Evolutionary conservation across 2,329 filamentous ascomycete species (phyloP).

Genomic region (Orbilia brochopaga): DNA sequence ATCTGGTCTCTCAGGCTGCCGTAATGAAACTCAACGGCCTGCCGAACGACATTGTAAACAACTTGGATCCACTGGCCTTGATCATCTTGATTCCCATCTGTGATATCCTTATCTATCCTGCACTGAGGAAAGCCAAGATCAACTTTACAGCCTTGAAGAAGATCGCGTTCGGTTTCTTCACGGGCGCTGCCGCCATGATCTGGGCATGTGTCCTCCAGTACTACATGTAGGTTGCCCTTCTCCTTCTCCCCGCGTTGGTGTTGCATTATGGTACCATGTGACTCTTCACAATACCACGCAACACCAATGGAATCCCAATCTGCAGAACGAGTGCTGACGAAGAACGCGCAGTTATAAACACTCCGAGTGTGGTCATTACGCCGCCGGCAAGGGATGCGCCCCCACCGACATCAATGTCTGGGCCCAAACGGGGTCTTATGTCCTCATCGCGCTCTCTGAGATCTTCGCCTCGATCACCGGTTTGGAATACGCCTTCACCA

Average conservation of each 20-base stretch:
- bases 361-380: constrained; percentile 48
- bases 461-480: constrained; percentile 67
- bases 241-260: background rate
- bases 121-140: constrained; percentile 33
- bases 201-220: constrained; percentile 61
- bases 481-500: constrained; percentile 77
- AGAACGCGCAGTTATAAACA: constrained; percentile 33
- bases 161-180: constrained; percentile 56
- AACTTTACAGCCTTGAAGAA: constrained; percentile 55
- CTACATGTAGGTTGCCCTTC: constrained; percentile 31
- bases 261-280: background rate
- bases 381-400: constrained; percentile 54
- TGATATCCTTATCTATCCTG: constrained; percentile 52
- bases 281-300: no score
- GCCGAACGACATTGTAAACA: constrained; percentile 56
- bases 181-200: constrained; percentile 59
- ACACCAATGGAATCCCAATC: no score
- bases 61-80: constrained; percentile 55
- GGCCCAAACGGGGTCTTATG: constrained; percentile 62
- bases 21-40: constrained; percentile 64
- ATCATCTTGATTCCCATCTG: constrained; percentile 55
- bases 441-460: constrained; percentile 65
- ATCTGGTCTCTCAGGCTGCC: constrained; percentile 68
- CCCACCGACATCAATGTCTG: constrained; percentile 70
- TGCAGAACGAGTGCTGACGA: constrained; percentile 18